A percentile compares a stretch with the other conserved stretches of the same genome.
These are phyloP conservation scores for Yarrowia yakushimensis DNA, from an alignment of 805 yeast genomes.

Conservation along the genomic window DNA sequence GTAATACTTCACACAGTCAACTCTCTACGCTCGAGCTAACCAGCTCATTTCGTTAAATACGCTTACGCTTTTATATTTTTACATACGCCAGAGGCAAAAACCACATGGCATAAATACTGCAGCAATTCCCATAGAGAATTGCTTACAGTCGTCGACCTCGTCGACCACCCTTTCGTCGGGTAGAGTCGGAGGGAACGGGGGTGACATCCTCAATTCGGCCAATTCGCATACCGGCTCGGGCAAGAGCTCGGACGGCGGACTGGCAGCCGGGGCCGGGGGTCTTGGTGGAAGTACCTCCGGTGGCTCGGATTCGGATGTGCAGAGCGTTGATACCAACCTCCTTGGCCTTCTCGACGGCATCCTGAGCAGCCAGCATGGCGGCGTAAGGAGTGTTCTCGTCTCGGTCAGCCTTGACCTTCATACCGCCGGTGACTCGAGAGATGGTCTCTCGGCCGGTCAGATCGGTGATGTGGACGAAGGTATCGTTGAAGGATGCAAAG, in stretches of 20 bases:
- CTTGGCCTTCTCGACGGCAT: slow-evolving; percentile 97
- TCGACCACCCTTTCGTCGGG: slow-evolving; percentile 99
- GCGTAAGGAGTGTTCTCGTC: slow-evolving; percentile 99
- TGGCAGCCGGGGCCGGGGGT: slow-evolving; percentile 99
- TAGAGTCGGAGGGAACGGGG: slow-evolving; percentile 99
- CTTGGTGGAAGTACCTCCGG: slow-evolving; percentile 99
- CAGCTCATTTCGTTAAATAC: slow-evolving; percentile 1
- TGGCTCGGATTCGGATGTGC: slow-evolving; percentile 99
- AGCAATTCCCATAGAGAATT: background rate
- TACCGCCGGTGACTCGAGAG: slow-evolving; percentile 99
- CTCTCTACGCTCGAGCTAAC: no score
- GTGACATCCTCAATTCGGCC: slow-evolving; percentile 99
- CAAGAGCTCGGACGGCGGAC: slow-evolving; percentile 97
- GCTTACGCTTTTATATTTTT: slow-evolving; percentile 19
- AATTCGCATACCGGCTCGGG: slow-evolving; percentile 99
- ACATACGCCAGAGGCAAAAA: background rate
- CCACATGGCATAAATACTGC: background rate
- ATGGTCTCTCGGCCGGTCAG: slow-evolving; percentile 99
- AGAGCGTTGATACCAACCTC: slow-evolving; percentile 99
- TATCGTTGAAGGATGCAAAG: slow-evolving; percentile 99
- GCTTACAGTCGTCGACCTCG: slow-evolving; percentile 98
- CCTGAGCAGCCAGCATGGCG: slow-evolving; percentile 99
- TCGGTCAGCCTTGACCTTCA: slow-evolving; percentile 99
- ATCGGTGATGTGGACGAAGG: slow-evolving; percentile 99
- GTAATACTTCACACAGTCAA: no score